Base-by-base conservation (phyloP, 257 asterid genomes). In the Capsicum pubescens region DNA sequence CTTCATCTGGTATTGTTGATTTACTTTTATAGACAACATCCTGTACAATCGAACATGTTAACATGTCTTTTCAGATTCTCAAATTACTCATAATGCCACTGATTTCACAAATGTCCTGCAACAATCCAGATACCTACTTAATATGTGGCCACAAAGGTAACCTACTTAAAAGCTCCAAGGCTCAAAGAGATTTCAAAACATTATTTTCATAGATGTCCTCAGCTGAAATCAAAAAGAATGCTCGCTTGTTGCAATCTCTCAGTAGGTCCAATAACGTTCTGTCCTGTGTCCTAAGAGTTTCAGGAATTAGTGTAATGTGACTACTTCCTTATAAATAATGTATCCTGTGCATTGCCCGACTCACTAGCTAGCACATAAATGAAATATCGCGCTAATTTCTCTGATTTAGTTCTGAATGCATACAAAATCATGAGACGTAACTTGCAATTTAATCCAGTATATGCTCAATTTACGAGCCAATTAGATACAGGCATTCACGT, bases 1-100 rank as follows among this genome's bases (percentile, higher is more conserved):
- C 81, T 76, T 76, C 81, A 8, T 32, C 26, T 76, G 48, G 81
- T 26, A 26, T 76, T 0, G 64, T 55, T 52, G 46, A 76, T 76
- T 13, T 77, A 77, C 61, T 50, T 74, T 7, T 50, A 26, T 74
- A 6, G 81, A 74, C 15, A 54, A 26, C 26, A 54, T 32, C 14
- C 48, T 9, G 7, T 77, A 9, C 26, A 26, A 52, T 21, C 8
- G 14, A 76, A 54, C 81, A 21, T 35, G 15, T 14, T 54, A 32
- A 52, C 26, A 0, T 76, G 61, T 14, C 81, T 54, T 15, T 2
- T 54, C 64, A 54, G 26, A 54, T 77, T 77, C 14, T 52, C 81
- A 77, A 77, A 77, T 77, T 77, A 77, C 64, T 55, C 19, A 32
- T 21, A 76, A 5, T 52, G 48, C 26, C 82, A 54, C 50, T 13